A percentile compares a stretch with the other conserved stretches of the same genome.
Conservation (phyloP, 148 eudicot species). For the Nepenthes gracilis region DNA sequence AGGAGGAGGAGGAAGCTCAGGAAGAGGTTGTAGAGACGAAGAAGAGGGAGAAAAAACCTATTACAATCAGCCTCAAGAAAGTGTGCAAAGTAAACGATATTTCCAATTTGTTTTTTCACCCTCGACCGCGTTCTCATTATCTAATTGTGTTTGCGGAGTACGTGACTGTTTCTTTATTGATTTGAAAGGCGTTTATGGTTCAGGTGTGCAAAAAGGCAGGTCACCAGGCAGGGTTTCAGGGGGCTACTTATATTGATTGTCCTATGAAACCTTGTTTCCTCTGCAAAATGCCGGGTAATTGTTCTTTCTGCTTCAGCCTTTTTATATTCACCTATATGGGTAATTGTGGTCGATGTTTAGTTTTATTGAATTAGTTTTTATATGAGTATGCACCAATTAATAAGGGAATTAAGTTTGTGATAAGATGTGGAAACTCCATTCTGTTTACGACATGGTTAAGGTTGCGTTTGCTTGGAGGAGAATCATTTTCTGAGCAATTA, state of each 20-base stretch:
- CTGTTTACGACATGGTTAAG: no score
- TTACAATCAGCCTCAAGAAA: conserved; percentile 69
- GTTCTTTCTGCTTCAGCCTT: not conserved
- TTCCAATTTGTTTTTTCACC: not conserved
- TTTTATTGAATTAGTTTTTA: no score
- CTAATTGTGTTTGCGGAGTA: not conserved
- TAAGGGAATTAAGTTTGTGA: no score
- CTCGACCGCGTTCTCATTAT: not conserved
- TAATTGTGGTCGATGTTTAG: no score
- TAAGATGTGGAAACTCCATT: no score
- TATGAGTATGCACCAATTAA: no score
- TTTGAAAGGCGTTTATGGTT: not conserved
- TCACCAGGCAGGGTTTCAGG: conserved; percentile 94
- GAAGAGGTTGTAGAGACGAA: conserved; percentile 11
- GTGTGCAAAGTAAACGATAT: conserved; percentile 59
- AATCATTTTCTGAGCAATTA: no score
- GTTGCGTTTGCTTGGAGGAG: no score
- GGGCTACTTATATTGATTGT: conserved; percentile 94
- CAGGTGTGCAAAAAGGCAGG: conserved; percentile 89
- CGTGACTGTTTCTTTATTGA: not conserved
- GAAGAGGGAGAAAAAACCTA: conserved; percentile 39
- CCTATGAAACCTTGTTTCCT: conserved; percentile 98
- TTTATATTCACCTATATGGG: not conserved
- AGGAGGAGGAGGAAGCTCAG: conserved; percentile 3
- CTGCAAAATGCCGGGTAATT: conserved; percentile 95